Evolutionary conservation across 192 early-diverging fungal species (phyloP).

Genomic region (Backusella tarrabulga): DNA sequence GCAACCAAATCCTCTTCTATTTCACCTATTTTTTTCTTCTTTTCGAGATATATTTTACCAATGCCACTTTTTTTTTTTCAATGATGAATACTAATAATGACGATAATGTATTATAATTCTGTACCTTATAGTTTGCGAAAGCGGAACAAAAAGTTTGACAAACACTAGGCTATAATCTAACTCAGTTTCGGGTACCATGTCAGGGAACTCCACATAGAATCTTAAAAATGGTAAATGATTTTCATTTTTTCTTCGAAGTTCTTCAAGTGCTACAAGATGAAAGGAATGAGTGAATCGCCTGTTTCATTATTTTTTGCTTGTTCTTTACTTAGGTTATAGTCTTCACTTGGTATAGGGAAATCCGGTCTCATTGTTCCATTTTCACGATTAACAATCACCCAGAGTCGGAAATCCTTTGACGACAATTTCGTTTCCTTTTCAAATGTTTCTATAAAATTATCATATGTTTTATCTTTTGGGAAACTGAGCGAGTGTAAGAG

Average conservation of each 20-base stretch:
- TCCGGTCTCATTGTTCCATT: slow-evolving; percentile 91
- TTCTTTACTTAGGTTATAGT: slow-evolving; percentile 22
- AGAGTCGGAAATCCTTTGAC: slow-evolving; percentile 66
- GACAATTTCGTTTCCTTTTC: slow-evolving; percentile 44
- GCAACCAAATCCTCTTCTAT: slow-evolving; percentile 55
- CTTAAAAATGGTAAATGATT: slow-evolving; percentile 40
- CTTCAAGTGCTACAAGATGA: slow-evolving; percentile 16
- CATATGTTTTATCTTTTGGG: slow-evolving; percentile 55
- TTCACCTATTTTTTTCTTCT: slow-evolving; percentile 53
- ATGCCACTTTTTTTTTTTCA: slow-evolving; percentile 38
- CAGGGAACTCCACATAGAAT: slow-evolving; percentile 49
- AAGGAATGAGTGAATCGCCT: too few species aligned
- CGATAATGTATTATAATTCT: neutral
- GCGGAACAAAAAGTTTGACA: slow-evolving; percentile 83
- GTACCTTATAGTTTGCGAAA: slow-evolving; percentile 43
- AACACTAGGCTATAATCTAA: slow-evolving; percentile 65
- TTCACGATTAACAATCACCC: slow-evolving; percentile 80
- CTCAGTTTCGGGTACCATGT: slow-evolving; percentile 20
- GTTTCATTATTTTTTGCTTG: too few species aligned
- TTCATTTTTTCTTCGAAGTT: slow-evolving; percentile 12
- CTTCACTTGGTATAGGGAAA: slow-evolving; percentile 50
- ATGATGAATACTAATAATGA: neutral
- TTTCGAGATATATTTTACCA: slow-evolving; percentile 53
- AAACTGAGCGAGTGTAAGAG: neutral
- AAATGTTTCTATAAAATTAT: slow-evolving; percentile 51